phyloP scores from a whole-genome alignment of 1,284 basidiomycete species.

The Rhodotorula mucilaginosa region DNA sequence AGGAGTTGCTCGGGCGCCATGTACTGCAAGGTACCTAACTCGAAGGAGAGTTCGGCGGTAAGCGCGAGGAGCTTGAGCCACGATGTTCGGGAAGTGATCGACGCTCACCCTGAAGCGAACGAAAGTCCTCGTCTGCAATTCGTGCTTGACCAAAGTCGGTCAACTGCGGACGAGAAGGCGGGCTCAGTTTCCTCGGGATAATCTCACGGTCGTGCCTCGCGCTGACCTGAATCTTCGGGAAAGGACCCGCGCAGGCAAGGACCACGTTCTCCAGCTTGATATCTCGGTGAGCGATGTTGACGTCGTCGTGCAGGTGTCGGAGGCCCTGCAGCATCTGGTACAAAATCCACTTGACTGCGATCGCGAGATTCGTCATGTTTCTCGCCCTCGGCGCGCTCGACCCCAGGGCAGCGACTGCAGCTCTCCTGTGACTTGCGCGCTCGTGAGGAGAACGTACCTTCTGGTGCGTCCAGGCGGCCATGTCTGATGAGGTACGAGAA shows the following conservation, averaged over 20 bases:
- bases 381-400: too few species aligned
- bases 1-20: slow-evolving; percentile 78
- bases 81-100: not conserved
- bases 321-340: slow-evolving; percentile 73
- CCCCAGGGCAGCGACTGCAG: too few species aligned
- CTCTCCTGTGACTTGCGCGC: not conserved
- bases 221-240: slow-evolving; percentile 53
- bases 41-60: not conserved
- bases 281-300: slow-evolving; percentile 77
- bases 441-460: slow-evolving; percentile 47
- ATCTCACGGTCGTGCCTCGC: not conserved
- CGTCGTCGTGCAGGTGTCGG: slow-evolving; percentile 64
- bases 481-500: slow-evolving; percentile 69
- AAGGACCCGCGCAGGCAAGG: slow-evolving; percentile 62
- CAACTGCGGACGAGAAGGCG: slow-evolving; percentile 58
- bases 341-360: slow-evolving; percentile 68
- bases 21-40: slow-evolving; percentile 66
- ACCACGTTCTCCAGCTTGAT: slow-evolving; percentile 75
- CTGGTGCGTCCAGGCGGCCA: slow-evolving; percentile 62
- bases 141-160: slow-evolving; percentile 83
- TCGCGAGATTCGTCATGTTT: too few species aligned
- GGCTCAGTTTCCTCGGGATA: not conserved
- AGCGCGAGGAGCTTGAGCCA: not conserved
- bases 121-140: slow-evolving; percentile 66
- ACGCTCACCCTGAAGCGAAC: slow-evolving; percentile 54